phyloP scores from a whole-genome alignment of 2,329 filamentous ascomycete species.

The Neonectria neomacrospora region DNA sequence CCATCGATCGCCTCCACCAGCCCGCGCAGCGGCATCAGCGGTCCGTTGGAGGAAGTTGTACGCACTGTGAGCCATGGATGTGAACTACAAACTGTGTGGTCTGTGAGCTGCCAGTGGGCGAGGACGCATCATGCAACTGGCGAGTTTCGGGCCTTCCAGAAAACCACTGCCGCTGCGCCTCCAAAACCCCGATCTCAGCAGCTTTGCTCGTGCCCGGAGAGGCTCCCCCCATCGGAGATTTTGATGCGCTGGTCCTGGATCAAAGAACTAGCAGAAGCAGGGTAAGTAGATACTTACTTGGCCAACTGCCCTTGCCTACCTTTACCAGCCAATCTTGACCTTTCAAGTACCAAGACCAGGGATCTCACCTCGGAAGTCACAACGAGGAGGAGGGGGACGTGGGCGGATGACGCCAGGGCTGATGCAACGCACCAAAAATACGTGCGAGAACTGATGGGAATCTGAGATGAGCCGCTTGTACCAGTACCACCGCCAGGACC shows the following conservation, averaged over 20 bases:
- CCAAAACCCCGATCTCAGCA: neutral
- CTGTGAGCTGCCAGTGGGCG: conserved; percentile 4
- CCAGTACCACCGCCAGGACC: neutral
- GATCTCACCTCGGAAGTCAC: conserved; percentile 14
- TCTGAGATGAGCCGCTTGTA: conserved; percentile 11
- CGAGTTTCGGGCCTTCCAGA: conserved; percentile 16
- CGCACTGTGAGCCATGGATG: conserved; percentile 26
- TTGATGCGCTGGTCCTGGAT: neutral
- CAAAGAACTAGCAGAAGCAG: neutral
- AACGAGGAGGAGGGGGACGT: conserved; percentile 5
- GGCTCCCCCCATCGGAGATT: neutral
- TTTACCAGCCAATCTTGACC: too few relatives aligned
- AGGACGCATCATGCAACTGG: conserved; percentile 18
- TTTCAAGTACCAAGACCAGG: conserved; percentile 2
- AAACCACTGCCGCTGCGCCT: conserved; percentile 9
- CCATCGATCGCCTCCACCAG: conserved; percentile 23
- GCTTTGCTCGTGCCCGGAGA: neutral
- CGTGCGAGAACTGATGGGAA: conserved; percentile 14
- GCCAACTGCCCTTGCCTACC: neutral
- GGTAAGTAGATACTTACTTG: neutral
- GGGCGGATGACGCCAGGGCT: conserved; percentile 23
- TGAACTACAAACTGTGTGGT: neutral
- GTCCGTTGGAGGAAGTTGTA: neutral
- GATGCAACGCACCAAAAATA: conserved; percentile 14
- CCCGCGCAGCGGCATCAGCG: conserved; percentile 15